phyloP scores from a whole-genome alignment of 257 asterid species.

The Thymus mandschuricus region DNA sequence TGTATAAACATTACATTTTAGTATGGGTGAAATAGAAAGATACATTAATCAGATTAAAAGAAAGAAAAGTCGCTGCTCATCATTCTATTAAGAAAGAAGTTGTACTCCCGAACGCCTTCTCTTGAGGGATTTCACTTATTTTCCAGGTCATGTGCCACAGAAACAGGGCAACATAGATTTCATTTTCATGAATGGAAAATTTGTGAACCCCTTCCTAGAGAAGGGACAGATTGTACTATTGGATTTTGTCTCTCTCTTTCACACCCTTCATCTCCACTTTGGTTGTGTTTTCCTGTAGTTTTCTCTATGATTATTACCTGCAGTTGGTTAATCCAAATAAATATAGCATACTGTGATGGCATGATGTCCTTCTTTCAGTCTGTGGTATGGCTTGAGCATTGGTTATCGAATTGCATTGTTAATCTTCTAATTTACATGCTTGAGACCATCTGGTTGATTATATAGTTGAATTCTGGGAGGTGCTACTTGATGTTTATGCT shows the following conservation, averaged over 20 bases:
- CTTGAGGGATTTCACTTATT: neutral
- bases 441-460: slow-evolving; percentile 12
- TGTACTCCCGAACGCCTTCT: slow-evolving; percentile 5
- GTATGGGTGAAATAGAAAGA: neutral
- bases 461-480: slow-evolving; percentile 24
- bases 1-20: neutral
- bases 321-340: slow-evolving; percentile 12
- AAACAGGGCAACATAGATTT: no score
- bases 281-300: neutral
- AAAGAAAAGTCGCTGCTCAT: neutral
- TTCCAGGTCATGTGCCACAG: no score
- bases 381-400: slow-evolving; percentile 3
- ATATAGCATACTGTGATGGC: slow-evolving; percentile 2
- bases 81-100: neutral
- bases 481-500: slow-evolving; percentile 2
- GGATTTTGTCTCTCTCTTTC: slow-evolving; percentile 1
- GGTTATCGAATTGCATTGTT: slow-evolving; percentile 1
- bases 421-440: neutral
- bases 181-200: slow-evolving; percentile 4
- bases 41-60: neutral
- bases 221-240: neutral
- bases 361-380: neutral
- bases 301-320: neutral
- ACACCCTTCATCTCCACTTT: slow-evolving; percentile 16
- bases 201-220: slow-evolving; percentile 2